A percentile compares a stretch with the other conserved stretches of the same genome.
phyloP scores from a whole-genome alignment of 192 early-diverging fungal species.

The Phlyctochytrium bullatum region DNA sequence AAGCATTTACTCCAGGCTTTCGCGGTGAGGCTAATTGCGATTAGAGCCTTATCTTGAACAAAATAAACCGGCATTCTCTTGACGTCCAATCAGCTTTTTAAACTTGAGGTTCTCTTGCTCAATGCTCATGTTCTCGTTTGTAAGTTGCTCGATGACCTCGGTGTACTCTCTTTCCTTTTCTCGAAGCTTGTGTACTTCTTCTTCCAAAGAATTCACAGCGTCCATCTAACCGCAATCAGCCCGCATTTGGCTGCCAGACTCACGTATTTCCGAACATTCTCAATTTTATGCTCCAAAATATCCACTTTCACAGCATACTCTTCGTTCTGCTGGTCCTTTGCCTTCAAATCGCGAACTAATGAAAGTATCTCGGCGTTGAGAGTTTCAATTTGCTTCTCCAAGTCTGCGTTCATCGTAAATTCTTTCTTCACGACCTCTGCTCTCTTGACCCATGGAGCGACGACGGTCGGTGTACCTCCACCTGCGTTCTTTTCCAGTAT shows the following conservation, averaged over 20 bases:
- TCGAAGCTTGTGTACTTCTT: conserved; percentile 52
- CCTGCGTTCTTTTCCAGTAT: not conserved
- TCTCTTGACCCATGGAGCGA: conserved; percentile 78
- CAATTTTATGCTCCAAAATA: conserved; percentile 77
- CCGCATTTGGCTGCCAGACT: not conserved
- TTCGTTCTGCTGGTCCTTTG: conserved; percentile 79
- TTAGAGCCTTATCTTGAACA: not conserved
- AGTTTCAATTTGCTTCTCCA: conserved; percentile 71
- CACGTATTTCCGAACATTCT: conserved; percentile 62
- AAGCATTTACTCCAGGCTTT: too few species aligned
- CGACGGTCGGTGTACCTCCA: not conserved
- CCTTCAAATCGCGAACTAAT: conserved; percentile 73
- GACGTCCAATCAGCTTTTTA: conserved; percentile 11
- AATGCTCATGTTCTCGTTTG: conserved; percentile 53
- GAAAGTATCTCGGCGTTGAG: conserved; percentile 76
- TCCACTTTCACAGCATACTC: conserved; percentile 74
- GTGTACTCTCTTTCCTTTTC: conserved; percentile 68
- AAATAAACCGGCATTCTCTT: conserved; percentile 3
- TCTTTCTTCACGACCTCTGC: conserved; percentile 78
- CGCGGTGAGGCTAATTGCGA: too few species aligned
- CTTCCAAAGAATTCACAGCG: conserved; percentile 58
- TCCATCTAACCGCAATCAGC: conserved; percentile 39
- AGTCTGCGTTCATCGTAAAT: conserved; percentile 76
- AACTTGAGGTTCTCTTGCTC: conserved; percentile 60
- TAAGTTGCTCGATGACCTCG: conserved; percentile 67